Conservation (phyloP, 495 filamentous ascomycete genomes). For the Podospora conica region DNA sequence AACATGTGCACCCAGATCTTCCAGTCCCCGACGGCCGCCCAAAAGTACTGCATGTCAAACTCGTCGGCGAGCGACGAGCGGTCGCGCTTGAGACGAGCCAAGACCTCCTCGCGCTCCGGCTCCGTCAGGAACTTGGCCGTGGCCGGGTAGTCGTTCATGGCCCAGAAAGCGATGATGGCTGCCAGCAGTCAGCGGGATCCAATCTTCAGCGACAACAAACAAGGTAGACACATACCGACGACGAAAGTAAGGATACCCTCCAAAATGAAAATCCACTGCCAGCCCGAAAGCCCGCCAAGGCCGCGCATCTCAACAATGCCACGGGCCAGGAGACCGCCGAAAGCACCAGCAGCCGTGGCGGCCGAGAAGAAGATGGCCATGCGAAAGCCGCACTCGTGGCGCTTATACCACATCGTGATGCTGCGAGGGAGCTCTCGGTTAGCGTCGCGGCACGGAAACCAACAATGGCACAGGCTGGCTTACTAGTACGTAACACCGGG, state of each 20-base stretch:
- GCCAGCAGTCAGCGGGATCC: not conserved
- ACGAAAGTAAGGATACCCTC: constrained; percentile 66
- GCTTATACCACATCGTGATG: constrained; percentile 66
- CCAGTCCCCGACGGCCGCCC: constrained; percentile 66
- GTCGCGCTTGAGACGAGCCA: constrained; percentile 60
- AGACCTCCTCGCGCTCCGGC: constrained; percentile 60
- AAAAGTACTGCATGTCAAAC: constrained; percentile 67
- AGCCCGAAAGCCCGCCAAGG: constrained; percentile 56
- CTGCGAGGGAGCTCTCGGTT: constrained; percentile 18
- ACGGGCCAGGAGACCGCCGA: constrained; percentile 68
- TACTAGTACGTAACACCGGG: constrained; percentile 66
- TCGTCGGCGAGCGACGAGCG: constrained; percentile 71
- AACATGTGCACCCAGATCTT: constrained; percentile 62
- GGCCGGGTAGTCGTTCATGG: constrained; percentile 75
- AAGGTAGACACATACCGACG: constrained; percentile 32
- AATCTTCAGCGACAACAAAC: not conserved
- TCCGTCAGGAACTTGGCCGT: constrained; percentile 65
- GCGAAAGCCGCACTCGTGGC: constrained; percentile 55
- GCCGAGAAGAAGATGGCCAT: constrained; percentile 82
- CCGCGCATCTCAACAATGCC: constrained; percentile 63
- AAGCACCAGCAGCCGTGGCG: constrained; percentile 69
- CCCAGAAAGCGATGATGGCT: constrained; percentile 60
- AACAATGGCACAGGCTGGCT: constrained; percentile 1
- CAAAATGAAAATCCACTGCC: constrained; percentile 72
- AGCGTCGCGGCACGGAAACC: not conserved